Conservation (phyloP, 164 flowering plant species). For the Piper betle region DNA sequence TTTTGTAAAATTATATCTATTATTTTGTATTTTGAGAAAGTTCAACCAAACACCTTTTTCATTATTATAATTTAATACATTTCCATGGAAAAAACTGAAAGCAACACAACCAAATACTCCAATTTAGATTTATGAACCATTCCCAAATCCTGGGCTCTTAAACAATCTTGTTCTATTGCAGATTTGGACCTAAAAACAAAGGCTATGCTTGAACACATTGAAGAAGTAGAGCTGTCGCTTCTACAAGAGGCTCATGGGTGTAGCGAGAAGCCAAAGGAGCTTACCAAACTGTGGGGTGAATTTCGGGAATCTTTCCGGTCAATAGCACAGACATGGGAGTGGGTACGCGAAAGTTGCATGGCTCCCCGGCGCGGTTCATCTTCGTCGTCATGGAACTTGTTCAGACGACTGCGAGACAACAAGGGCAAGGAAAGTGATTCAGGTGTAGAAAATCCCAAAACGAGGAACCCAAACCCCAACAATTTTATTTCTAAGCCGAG, state of each 20-base stretch:
- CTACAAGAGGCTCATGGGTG: slow-evolving; percentile 19
- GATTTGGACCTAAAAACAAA: slow-evolving; percentile 21
- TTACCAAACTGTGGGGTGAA: slow-evolving; percentile 22
- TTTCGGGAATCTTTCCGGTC: slow-evolving; percentile 18
- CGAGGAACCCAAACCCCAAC: neutral
- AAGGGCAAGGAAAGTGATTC: slow-evolving; percentile 4
- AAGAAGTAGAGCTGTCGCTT: slow-evolving; percentile 24
- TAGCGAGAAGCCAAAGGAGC: slow-evolving; percentile 11
- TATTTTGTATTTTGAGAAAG: too few species aligned
- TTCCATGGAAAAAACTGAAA: too few species aligned
- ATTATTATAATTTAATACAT: too few species aligned
- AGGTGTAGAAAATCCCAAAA: slow-evolving; percentile 16
- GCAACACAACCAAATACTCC: too few species aligned
- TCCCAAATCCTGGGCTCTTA: too few species aligned
- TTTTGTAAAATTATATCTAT: too few species aligned
- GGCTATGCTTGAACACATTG: slow-evolving; percentile 18
- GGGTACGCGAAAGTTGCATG: slow-evolving; percentile 8
- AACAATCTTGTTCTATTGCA: too few species aligned
- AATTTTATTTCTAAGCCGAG: neutral
- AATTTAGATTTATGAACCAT: too few species aligned
- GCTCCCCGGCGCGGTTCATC: slow-evolving; percentile 6
- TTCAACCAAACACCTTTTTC: too few species aligned
- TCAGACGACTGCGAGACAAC: slow-evolving; percentile 4
- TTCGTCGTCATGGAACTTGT: slow-evolving; percentile 12
- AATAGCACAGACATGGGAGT: slow-evolving; percentile 23